These are phyloP conservation scores for Lagenidium giganteum DNA, from an alignment of 352 stramenopile species.

Conservation along the genomic window DNA sequence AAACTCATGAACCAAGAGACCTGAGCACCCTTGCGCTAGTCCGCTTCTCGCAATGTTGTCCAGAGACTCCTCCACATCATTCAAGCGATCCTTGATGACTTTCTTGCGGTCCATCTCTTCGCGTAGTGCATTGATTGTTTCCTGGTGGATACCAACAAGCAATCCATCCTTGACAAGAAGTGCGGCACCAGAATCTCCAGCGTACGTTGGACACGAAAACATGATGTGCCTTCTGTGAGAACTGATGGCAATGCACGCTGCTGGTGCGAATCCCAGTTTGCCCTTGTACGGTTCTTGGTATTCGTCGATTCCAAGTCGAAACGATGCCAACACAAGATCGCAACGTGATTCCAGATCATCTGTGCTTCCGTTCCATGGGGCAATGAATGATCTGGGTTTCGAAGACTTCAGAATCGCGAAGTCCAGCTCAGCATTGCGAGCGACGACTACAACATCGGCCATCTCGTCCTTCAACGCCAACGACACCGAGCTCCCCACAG, in stretches of 20 bases:
- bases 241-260: slow-evolving; percentile 7
- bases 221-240: slow-evolving; percentile 7
- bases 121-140: slow-evolving; percentile 19
- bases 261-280: slow-evolving; percentile 9
- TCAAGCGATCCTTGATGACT: background rate
- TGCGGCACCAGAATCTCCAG: slow-evolving; percentile 14
- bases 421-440: slow-evolving; percentile 14
- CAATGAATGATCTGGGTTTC: slow-evolving; percentile 6
- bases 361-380: slow-evolving; percentile 8
- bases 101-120: slow-evolving; percentile 1
- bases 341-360: slow-evolving; percentile 1
- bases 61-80: background rate
- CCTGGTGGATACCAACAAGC: slow-evolving; percentile 20
- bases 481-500: slow-evolving; percentile 14
- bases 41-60: slow-evolving; percentile 1
- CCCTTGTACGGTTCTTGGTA: slow-evolving; percentile 11
- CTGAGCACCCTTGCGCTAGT: too few species aligned
- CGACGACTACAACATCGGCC: slow-evolving; percentile 8
- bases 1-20: too few species aligned
- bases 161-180: slow-evolving; percentile 17
- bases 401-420: slow-evolving; percentile 11
- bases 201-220: slow-evolving; percentile 13
- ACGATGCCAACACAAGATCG: slow-evolving; percentile 11
- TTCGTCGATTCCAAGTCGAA: slow-evolving; percentile 20
- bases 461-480: slow-evolving; percentile 17